Evolutionary conservation across 192 early-diverging fungal species (phyloP).

Genomic region (Bifiguratus adelaidae): DNA sequence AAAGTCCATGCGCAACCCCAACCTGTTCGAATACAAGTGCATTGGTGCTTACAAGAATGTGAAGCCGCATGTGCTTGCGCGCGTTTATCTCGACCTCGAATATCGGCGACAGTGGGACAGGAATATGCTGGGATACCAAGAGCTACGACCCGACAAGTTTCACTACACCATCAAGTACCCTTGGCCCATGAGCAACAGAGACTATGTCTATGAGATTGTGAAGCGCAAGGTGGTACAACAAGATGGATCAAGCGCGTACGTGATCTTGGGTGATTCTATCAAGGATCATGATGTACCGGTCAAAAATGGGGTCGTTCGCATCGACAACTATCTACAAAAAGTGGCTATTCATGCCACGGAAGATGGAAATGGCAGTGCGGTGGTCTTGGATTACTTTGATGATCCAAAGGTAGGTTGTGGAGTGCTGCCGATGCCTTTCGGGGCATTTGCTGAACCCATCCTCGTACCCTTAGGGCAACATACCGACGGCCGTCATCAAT

Average conservation of each 20-base stretch:
- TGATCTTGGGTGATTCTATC: conserved; percentile 20
- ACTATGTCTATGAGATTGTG: conserved; percentile 34
- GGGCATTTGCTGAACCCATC: neutral
- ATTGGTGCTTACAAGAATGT: conserved; percentile 31
- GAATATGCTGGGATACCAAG: conserved; percentile 32
- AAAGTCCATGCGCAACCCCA: conserved; percentile 16
- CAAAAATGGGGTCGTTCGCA: conserved; percentile 26
- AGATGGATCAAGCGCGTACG: conserved; percentile 1
- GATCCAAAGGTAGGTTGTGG: conserved; percentile 30
- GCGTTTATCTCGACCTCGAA: conserved; percentile 37
- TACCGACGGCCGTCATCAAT: conserved; percentile 23
- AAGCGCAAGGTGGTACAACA: neutral
- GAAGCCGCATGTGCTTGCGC: conserved; percentile 22
- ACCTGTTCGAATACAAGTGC: conserved; percentile 35
- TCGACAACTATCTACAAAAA: conserved; percentile 36
- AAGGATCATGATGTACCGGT: conserved; percentile 8
- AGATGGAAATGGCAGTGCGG: conserved; percentile 28
- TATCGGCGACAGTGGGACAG: conserved; percentile 42
- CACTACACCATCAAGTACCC: conserved; percentile 37
- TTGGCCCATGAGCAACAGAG: conserved; percentile 33
- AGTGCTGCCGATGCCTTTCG: neutral
- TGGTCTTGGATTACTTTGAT: conserved; percentile 39
- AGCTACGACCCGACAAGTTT: conserved; percentile 21
- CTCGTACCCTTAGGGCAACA: conserved; percentile 10
- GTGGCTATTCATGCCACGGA: conserved; percentile 29